These are phyloP conservation scores for Lipomyces yamadae DNA, from an alignment of 805 yeast species.

Conservation along the genomic window DNA sequence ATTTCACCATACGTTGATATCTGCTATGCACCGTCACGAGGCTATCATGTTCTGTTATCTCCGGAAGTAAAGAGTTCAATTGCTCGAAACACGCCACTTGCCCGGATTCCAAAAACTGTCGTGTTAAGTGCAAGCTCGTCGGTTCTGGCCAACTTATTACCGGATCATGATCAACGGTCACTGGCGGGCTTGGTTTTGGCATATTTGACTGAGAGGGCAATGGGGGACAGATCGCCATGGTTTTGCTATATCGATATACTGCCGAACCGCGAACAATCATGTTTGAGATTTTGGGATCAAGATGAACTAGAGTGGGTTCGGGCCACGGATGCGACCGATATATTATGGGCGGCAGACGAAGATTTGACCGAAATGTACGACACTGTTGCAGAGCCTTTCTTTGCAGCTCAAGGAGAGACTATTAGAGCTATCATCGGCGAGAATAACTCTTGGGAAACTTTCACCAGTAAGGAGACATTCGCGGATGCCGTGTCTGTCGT, in stretches of 20 bases:
- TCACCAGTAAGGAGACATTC: slow-evolving; percentile 42
- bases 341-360: slow-evolving; percentile 62
- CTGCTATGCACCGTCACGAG: slow-evolving; percentile 17
- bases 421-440: slow-evolving; percentile 10
- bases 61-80: slow-evolving; percentile 42
- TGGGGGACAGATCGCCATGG: slow-evolving; percentile 81
- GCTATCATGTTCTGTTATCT: slow-evolving; percentile 26
- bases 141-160: slow-evolving; percentile 66
- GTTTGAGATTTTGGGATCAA: slow-evolving; percentile 64
- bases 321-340: slow-evolving; percentile 65
- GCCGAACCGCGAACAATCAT: slow-evolving; percentile 42
- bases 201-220: slow-evolving; percentile 69
- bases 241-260: slow-evolving; percentile 63
- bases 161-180: slow-evolving; percentile 56
- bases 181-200: slow-evolving; percentile 69
- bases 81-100: slow-evolving; percentile 46
- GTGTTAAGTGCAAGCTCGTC: slow-evolving; percentile 48
- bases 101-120: slow-evolving; percentile 45
- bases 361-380: slow-evolving; percentile 51
- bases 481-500: slow-evolving; percentile 62
- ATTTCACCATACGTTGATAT: slow-evolving; percentile 23
- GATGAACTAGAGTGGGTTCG: slow-evolving; percentile 50
- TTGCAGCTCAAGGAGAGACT: slow-evolving; percentile 24
- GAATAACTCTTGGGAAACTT: neutral
- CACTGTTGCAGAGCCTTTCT: slow-evolving; percentile 45